Base-by-base conservation (phyloP, 2,329 filamentous ascomycete genomes). In the Aspergillus glaucus region DNA sequence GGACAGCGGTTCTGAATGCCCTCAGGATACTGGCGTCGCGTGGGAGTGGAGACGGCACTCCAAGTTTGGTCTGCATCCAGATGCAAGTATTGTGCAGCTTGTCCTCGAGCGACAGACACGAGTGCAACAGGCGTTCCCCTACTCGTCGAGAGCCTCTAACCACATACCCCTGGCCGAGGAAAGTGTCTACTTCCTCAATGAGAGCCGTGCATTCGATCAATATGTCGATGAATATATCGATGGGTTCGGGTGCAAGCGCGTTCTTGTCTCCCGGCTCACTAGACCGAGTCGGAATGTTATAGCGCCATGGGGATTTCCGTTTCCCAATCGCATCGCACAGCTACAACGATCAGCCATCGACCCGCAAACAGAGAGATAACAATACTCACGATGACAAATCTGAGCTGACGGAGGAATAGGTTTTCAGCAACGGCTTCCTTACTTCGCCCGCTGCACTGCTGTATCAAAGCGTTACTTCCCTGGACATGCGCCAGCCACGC, bases 401-500 rank as follows among this genome's bases (percentile, higher is more conserved):
- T 56, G 19, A 60, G 43, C 42, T 61, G 55, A 22, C 55, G 54
- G 36, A 48, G 52, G 40, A 55, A 57, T 14, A 53, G 39, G 34
- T 53, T 53, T 32, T 57, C 57, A 3, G 45, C 43, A 44, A 46
- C 19, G 22, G 43, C 47, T 14, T 45, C 41, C 14, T 53, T 39
- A 17, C 45, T 47, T 15, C 32, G 47, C 17, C 39, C 26, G 15
- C 40, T 22, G 36, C 50, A 49, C 34, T 55, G 52, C 14, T 30
- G 43, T 6, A 52, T 45, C n/a, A 54, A 50, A 28, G 56, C 55
- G 46, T 52, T 56, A 39, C 55, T 52, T 28, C 56, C 55, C 43
- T 58, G 55, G 3, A 60, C 52, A 52, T 60, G 55, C 6, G 55
- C 53, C 32, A 58, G 51, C 52, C 58, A 60, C 24, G 52, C 56